phyloP scores from a whole-genome alignment of 345 rosid genomes.

The Sisymbrium irio region DNA sequence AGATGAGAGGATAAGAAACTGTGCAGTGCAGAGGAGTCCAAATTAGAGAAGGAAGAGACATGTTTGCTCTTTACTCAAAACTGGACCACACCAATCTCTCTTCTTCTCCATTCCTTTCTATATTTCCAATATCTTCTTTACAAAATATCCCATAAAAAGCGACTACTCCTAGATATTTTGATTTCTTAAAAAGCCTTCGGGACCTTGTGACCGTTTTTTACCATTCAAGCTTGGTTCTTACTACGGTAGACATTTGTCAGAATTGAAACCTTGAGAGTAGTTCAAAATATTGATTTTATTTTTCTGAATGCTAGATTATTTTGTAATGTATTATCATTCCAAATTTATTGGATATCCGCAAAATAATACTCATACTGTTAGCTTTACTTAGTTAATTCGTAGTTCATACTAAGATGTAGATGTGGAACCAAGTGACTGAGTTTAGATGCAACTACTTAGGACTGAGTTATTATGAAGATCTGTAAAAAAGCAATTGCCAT shows the following conservation, averaged over 20 bases:
- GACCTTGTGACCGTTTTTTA: not conserved
- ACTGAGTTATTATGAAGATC: not conserved
- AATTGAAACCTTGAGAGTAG: not conserved
- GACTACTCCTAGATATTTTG: not conserved
- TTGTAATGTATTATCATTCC: not conserved
- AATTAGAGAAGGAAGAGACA: slow-evolving; percentile 28
- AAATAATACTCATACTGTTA: not conserved
- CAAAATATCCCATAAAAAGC: slow-evolving; percentile 5
- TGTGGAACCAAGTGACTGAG: not conserved
- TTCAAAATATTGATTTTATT: not conserved
- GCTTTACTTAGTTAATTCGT: not conserved
- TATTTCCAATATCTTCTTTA: slow-evolving; percentile 13
- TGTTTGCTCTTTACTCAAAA: slow-evolving; percentile 31
- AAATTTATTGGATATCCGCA: not conserved
- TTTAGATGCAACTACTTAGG: not conserved
- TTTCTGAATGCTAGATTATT: not conserved
- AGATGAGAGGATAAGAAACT: slow-evolving; percentile 29
- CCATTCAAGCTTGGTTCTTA: not conserved
- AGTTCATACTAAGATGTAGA: not conserved
- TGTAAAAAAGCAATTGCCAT: not conserved
- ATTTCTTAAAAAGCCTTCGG: not conserved
- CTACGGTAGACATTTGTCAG: slow-evolving; percentile 3
- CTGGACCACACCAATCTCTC: slow-evolving; percentile 24
- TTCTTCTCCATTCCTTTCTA: slow-evolving; percentile 17
- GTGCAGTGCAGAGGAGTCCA: slow-evolving; percentile 26